Base-by-base conservation (phyloP, 2,329 filamentous ascomycete species). In the Arthrobotrys iridis region DNA sequence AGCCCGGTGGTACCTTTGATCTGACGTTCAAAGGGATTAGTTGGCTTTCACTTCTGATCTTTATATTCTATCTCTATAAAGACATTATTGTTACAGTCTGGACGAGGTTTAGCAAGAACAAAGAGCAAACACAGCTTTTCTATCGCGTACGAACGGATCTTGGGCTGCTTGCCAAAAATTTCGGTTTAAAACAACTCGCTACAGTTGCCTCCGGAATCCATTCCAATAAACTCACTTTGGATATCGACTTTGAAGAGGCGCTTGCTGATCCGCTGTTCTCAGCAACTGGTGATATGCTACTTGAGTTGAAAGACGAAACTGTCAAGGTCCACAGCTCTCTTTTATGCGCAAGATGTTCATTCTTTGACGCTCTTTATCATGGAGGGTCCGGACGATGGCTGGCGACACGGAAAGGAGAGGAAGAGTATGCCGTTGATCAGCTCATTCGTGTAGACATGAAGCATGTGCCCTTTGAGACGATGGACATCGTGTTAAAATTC, bases 341-440 rank as follows among this genome's bases (percentile, higher is more conserved):
- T 2, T 82, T 97, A 35, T 93, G 93, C 77, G 89, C 90, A 79
- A 86, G 95, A 77, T 97, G 93, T 79, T 93, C 93, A 0, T 99
- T 97, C 85, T 99, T 99, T 77, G 86, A 94, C 77, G 91, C 91
- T 0, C 85, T 99, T 45, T 98, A 97, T 82, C 86, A 92, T 78
- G 95, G 95, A n/a, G 89, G 93, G 45, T 92, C 95, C 5, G 95
- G 95, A 0, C 87, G 88, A 78, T 99, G 95, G 95, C 85, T 99
- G 18, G 86, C 89, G 55, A 87, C 87, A 30, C 88, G 93, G 62
- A 88, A 88, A n/a, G 83, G 86, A 59, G 73, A 80, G 80, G 78
- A 85, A 77, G 80, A 83, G 30, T 81, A 82, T 2, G 83, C 50
- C 2, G 70, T 50, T 7, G 67, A 74, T 24, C 63, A 87, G 24